A percentile compares a stretch with the other conserved stretches of the same genome.
Evolutionary conservation across 1,284 basidiomycete species (phyloP).

Genomic region (Moniliophthora roreri): DNA sequence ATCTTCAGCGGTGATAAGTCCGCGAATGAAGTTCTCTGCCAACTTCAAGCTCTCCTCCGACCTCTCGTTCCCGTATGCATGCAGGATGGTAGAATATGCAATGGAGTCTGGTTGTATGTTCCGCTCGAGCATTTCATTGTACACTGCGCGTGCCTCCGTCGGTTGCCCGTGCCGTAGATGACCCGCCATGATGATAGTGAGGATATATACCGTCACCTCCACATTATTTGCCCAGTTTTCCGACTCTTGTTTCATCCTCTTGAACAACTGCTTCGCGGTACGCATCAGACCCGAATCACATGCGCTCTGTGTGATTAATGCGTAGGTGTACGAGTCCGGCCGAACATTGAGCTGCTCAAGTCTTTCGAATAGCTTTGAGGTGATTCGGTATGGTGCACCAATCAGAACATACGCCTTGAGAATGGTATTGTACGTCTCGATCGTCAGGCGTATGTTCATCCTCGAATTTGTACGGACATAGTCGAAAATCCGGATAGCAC

Average conservation of each 20-base stretch:
- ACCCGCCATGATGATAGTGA: constrained; percentile 86
- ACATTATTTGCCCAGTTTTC: constrained; percentile 36
- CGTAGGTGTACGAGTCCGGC: constrained; percentile 72
- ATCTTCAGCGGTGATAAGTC: constrained; percentile 39
- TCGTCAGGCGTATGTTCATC: constrained; percentile 40
- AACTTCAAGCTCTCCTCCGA: constrained; percentile 48
- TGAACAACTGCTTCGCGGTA: constrained; percentile 68
- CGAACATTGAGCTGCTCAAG: constrained; percentile 49
- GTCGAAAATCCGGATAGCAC: constrained; percentile 72
- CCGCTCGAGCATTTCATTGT: constrained; percentile 72
- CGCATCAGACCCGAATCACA: constrained; percentile 74
- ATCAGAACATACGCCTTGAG: constrained; percentile 86
- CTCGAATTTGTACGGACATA: constrained; percentile 51
- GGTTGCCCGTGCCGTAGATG: constrained; percentile 65
- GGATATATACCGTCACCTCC: constrained; percentile 57
- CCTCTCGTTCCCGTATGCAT: constrained; percentile 53
- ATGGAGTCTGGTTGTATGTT: constrained; percentile 71
- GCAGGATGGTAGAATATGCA: constrained; percentile 74
- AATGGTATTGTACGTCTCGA: constrained; percentile 75
- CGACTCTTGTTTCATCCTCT: constrained; percentile 58
- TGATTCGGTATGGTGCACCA: constrained; percentile 72
- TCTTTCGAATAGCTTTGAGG: constrained; percentile 64
- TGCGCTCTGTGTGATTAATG: constrained; percentile 81
- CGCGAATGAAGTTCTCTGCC: constrained; percentile 63
- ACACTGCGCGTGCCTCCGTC: constrained; percentile 62